Evolutionary conservation across 2,329 filamentous ascomycete species (phyloP).

Genomic region (Harringtonia lauricola): DNA sequence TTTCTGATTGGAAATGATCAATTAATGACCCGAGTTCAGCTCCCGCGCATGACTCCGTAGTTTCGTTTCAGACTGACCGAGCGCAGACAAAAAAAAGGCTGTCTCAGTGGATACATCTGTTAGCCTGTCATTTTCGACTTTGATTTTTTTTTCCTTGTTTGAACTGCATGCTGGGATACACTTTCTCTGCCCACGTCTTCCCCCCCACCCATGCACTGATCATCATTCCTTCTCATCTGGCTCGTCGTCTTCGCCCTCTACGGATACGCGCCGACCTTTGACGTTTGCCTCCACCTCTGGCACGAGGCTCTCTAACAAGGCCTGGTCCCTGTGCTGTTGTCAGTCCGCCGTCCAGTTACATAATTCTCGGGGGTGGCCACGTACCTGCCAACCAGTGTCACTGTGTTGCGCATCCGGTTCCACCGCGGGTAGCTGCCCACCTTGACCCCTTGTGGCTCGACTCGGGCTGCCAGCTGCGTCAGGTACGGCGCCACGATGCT

Average conservation of each 20-base stretch:
- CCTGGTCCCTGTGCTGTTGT: constrained; percentile 45
- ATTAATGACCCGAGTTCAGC: too few species aligned
- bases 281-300: constrained; percentile 68
- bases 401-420: constrained; percentile 79
- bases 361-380: constrained; percentile 7
- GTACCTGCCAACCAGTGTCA: constrained; percentile 67
- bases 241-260: constrained; percentile 62
- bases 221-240: constrained; percentile 27
- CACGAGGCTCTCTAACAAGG: constrained; percentile 67
- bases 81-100: too few species aligned
- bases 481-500: constrained; percentile 76
- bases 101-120: too few species aligned
- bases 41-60: too few species aligned
- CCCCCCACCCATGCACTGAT: not conserved
- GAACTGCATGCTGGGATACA: not conserved
- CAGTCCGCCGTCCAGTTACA: not conserved
- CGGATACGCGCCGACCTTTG: constrained; percentile 55
- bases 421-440: constrained; percentile 92
- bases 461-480: constrained; percentile 64
- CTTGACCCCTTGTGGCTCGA: constrained; percentile 70
- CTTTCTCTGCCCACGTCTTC: not conserved
- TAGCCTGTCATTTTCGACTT: not conserved
- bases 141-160: not conserved
- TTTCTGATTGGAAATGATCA: too few species aligned
- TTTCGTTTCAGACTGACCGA: too few species aligned